Evolutionary conservation across 495 filamentous ascomycete genomes (phyloP), one percentile per base, ranked within the genome.

Genomic region (Aspergillus avenaceus): DNA sequence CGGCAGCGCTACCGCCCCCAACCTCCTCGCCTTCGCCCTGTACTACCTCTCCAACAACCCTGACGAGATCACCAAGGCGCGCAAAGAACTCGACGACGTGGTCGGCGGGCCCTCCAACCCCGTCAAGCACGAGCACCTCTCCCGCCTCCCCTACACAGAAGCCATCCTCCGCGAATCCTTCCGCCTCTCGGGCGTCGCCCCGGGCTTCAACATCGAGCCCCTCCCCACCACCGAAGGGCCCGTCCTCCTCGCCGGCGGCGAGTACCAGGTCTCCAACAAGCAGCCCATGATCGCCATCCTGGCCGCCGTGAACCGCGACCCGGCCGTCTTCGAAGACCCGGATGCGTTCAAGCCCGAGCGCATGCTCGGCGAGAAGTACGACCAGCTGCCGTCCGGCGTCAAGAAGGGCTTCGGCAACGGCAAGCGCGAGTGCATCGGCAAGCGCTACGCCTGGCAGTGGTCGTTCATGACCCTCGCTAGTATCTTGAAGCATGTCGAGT

Each of bases 321-420:
- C 86, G 0, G 68, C 68, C 0, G 82, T 89, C 8, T 91, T 76
- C 49, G 76, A 85, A 2, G 76, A 84, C 40, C 83, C 84, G 1
- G 69, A 83, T 18, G 73, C 70, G 6, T 90, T 90, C 73, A 67
- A 63, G 52, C 85, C 85, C 0, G 84, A 87, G 66, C 75, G 85
- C 18, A 86, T 90, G 80, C 55, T 86, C 31, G 83, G 82, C 25
- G 79, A 85, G 52, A 66, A 72, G 13, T 88, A 84, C 60, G 78
- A 83, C 8, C 64, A 60, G 19, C 60, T 87, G 32, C 84, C 84
- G 0, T 52, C 63, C 5, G 78, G 71, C 0, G 81, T 80, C 7
- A 86, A 83, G 78, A 87, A 84, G 54, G 73, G 72, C 29, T 89
- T 86, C 47, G 86, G 86, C 2, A 87, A 87, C 50, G 86, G 86